Evolutionary conservation across 1,284 basidiomycete genomes (phyloP).

Genomic region (Microbotryomycetes sp.): DNA sequence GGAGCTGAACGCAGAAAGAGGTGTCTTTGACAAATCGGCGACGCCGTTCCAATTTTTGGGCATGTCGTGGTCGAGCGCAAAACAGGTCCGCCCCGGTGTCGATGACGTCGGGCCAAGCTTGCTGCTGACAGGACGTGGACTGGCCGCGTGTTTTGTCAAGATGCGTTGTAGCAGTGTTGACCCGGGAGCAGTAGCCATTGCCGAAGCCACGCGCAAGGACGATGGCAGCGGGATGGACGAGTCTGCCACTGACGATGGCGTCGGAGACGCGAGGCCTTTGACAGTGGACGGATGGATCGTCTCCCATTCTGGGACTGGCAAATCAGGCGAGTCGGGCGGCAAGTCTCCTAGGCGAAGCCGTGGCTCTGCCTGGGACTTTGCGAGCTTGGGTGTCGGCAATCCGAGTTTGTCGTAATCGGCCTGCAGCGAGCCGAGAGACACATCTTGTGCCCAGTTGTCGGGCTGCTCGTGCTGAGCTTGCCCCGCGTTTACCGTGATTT

Average conservation of each 20-base stretch:
- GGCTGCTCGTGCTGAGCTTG: background rate
- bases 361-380: background rate
- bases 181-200: background rate
- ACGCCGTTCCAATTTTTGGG: constrained; percentile 33
- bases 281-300: constrained; percentile 11
- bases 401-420: constrained; percentile 13
- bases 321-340: constrained; percentile 33
- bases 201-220: constrained; percentile 1
- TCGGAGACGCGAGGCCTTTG: background rate
- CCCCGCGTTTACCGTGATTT: background rate
- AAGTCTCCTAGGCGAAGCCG: constrained; percentile 22
- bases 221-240: background rate
- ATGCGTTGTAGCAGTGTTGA: constrained; percentile 1
- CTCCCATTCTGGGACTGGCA: constrained; percentile 31
- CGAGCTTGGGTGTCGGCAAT: background rate
- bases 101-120: constrained; percentile 6
- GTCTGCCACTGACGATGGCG: background rate
- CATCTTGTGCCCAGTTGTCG: background rate
- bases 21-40: constrained; percentile 29
- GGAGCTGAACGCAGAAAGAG: constrained; percentile 21
- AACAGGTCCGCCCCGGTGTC: constrained; percentile 1
- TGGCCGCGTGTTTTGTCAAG: constrained; percentile 1
- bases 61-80: constrained; percentile 11
- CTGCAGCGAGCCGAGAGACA: constrained; percentile 1
- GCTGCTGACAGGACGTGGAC: background rate